Base-by-base conservation (phyloP, 306 rosid species). In the Morella rubra region DNA sequence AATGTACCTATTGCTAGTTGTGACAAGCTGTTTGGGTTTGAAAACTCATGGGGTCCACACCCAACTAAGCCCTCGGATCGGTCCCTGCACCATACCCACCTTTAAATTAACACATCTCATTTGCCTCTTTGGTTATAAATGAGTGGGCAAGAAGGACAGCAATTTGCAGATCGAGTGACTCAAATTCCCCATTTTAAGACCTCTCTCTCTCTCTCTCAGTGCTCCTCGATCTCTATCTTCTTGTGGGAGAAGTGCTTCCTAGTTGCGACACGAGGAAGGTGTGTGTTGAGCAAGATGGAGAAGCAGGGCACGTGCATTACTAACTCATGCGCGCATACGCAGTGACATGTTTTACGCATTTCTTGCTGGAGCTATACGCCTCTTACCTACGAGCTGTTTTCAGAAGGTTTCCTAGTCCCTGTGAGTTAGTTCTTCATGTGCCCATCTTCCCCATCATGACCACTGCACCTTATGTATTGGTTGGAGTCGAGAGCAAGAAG, bases 251-350 rank as follows among this genome's bases (percentile, higher is more conserved):
- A n/a, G 32, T 19, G 52, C 75, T 55, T 62, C 55, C 18, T 58
- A 42, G 67, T 16, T 72, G 61, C 13, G 60, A 32, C 37, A 62
- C 73, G 69, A 65, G 72, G 51, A 66, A 79, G 93, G 90, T 85
- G 92, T 85, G 89, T 86, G 92, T 79, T 87, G 93, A 85, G 83
- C 98, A 86, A 72, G 99, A 92, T 96, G 99, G 99, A 96, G 99
- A 92, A 96, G 99, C 99, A 96, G 99, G 99, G 99, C 99, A 96
- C 99, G 99, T 96, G 99, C 97, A 92, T 86, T 82, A 75, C 94
- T 91, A 86, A 89, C 96, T 87, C 97, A 69, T 59, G 53, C 11
- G 53, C 72, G 40, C 37, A 60, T 59, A 65, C 20, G 47, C 44
- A 77, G 66, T 32, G 32, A 14, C 76, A 47, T 52, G 44, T 15